Conservation (phyloP, 495 filamentous ascomycete species). For the Evernia prunastri region DNA sequence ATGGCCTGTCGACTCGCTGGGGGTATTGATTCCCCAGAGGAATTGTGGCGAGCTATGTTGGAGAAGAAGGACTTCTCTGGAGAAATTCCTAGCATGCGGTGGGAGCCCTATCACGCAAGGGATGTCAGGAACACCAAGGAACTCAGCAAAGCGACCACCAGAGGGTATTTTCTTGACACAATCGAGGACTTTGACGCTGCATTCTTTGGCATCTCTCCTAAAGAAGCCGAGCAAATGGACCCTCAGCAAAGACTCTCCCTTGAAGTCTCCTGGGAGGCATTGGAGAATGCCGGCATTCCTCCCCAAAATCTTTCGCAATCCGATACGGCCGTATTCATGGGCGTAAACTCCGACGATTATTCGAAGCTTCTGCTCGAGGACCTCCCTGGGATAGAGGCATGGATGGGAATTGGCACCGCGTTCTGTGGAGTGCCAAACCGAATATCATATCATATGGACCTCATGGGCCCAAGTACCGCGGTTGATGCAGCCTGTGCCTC, state of each 20-base stretch:
- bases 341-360: conserved; percentile 2
- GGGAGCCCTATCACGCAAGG: too few species aligned
- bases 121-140: too few species aligned
- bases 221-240: conserved; percentile 29
- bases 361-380: not conserved
- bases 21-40: too few species aligned
- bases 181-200: too few species aligned
- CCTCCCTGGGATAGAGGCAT: not conserved
- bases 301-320: not conserved
- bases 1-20: too few species aligned
- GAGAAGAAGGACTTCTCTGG: too few species aligned
- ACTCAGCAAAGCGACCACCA: too few species aligned
- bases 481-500: conserved; percentile 45
- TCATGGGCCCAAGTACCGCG: conserved; percentile 34
- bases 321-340: conserved; percentile 1
- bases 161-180: too few species aligned
- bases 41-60: too few species aligned
- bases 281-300: conserved; percentile 29
- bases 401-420: conserved; percentile 1
- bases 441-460: conserved; percentile 43
- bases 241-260: conserved; percentile 27
- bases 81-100: too few species aligned
- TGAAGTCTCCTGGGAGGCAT: conserved; percentile 22
- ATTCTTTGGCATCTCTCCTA: conserved; percentile 26
- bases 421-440: conserved; percentile 27